These are phyloP conservation scores for Prunus campanulata DNA, from an alignment of 306 rosid genomes.

Conservation along the genomic window DNA sequence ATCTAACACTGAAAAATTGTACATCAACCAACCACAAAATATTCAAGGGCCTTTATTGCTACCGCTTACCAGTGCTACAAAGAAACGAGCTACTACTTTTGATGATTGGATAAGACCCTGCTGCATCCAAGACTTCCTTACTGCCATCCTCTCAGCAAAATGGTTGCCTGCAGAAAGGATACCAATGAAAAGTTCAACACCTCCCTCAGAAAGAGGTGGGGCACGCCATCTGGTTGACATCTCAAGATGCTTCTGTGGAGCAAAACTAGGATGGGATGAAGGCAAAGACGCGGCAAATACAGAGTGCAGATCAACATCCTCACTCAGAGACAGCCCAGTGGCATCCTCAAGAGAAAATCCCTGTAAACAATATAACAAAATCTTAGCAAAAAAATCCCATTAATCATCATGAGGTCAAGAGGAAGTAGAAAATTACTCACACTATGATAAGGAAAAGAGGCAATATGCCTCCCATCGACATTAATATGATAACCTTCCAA, in stretches of 20 bases:
- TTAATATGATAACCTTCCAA: slow-evolving; percentile 92
- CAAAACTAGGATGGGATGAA: slow-evolving; percentile 71
- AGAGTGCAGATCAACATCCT: slow-evolving; percentile 72
- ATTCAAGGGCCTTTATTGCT: slow-evolving; percentile 7
- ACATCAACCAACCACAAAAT: slow-evolving; percentile 6
- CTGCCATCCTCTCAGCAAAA: slow-evolving; percentile 95
- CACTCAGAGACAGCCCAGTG: slow-evolving; percentile 70
- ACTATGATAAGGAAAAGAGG: slow-evolving; percentile 88
- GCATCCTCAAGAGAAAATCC: slow-evolving; percentile 98
- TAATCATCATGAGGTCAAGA: slow-evolving; percentile 10
- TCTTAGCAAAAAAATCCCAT: slow-evolving; percentile 15
- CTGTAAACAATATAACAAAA: slow-evolving; percentile 34
- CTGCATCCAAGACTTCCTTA: slow-evolving; percentile 95
- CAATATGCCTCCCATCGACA: slow-evolving; percentile 87
- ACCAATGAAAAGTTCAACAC: slow-evolving; percentile 72
- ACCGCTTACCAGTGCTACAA: slow-evolving; percentile 81
- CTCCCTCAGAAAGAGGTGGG: slow-evolving; percentile 48
- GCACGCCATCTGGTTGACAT: slow-evolving; percentile 70
- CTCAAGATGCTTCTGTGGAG: slow-evolving; percentile 79
- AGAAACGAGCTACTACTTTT: slow-evolving; percentile 79
- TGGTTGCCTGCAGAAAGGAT: slow-evolving; percentile 98
- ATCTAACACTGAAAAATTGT: background rate
- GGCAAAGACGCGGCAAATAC: slow-evolving; percentile 87
- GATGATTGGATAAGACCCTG: slow-evolving; percentile 71
- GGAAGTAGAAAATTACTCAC: slow-evolving; percentile 55